Evolutionary conservation across 176 grass and related monocot genomes (phyloP).

Genomic region (Aegilops sharonensis): DNA sequence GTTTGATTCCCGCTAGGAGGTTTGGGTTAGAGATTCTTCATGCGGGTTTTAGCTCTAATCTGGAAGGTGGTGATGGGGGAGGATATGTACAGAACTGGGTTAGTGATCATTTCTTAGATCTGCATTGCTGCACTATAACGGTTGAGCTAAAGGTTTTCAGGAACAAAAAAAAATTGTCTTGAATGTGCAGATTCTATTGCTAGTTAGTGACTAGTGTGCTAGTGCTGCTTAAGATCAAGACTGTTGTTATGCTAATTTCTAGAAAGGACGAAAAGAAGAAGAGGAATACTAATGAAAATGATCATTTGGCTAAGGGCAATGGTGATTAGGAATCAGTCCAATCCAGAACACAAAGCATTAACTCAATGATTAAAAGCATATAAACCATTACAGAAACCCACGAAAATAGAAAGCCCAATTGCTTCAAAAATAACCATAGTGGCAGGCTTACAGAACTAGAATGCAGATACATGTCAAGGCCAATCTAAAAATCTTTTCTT

Average conservation of each 20-base stretch:
- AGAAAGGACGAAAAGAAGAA: neutral
- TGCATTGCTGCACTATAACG: neutral
- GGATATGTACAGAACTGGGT: neutral
- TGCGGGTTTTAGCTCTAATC: neutral
- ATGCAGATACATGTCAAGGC: neutral
- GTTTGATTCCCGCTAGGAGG: neutral
- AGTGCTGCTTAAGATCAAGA: neutral
- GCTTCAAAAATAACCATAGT: neutral
- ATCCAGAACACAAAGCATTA: slow-evolving; percentile 5
- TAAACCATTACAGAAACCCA: neutral
- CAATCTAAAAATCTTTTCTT: neutral
- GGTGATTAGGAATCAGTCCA: neutral
- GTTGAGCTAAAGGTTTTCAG: neutral
- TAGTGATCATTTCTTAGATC: neutral
- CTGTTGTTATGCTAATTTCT: neutral
- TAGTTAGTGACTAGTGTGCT: neutral
- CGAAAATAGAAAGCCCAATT: neutral
- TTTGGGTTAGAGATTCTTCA: neutral
- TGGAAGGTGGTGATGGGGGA: neutral
- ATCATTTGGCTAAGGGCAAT: neutral
- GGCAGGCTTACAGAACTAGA: slow-evolving; percentile 1
- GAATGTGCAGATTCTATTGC: neutral
- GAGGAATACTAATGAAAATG: neutral
- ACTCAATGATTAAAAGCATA: neutral
- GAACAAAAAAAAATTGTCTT: neutral